Base-by-base conservation (phyloP, 495 filamentous ascomycete species). In the Xylaria cubensis region DNA sequence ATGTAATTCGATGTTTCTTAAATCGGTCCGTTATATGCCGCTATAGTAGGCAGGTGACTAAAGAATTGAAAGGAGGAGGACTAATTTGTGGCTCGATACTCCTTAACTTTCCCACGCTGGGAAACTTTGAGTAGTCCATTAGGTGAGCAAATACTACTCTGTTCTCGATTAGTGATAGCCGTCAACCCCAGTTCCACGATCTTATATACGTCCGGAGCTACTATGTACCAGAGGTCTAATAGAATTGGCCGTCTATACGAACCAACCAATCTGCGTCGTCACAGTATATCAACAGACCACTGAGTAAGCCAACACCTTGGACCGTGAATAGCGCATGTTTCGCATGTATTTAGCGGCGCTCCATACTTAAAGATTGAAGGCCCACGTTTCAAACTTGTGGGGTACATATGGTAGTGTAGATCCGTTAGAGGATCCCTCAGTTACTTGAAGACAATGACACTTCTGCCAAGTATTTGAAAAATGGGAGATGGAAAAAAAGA, bases 311-410 rank as follows among this genome's bases (percentile, higher is more conserved):
- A 26, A 26, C 51, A 55, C 2, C 24, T 10, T 56, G 2, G 53
- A 26, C 13, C 5, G 26, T 32, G 24, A 17, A 56, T 32, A 29
- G 58, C 34, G n/a, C 32, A 61, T 9, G 15, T 59, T 59, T 59
- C 1, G 56, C 56, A 39, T 59, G 32, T 26, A 56, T 61, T 61
- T 61, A 41, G 58, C 13, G 34, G 58, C 26, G 34, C 26, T 36
- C 32, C 21, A n/a, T 39, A 39, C 36, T 39, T 39, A 34, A 59
- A 59, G 56, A n/a, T 12, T 8, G 3, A 32, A 61, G 32, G 58
- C 5, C 44, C 44, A 48, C 13, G 58, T 61, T 61, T 61, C 58
- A 39, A 61, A 21, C 17, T 10, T 61, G 58, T 61, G 58, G 58
- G 58, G 56, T 59, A 59, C 36, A 34, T 59, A 12, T 39, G 15